Base-by-base conservation (phyloP, 2,329 filamentous ascomycete species). In the Cladorrhinum sp. region DNA sequence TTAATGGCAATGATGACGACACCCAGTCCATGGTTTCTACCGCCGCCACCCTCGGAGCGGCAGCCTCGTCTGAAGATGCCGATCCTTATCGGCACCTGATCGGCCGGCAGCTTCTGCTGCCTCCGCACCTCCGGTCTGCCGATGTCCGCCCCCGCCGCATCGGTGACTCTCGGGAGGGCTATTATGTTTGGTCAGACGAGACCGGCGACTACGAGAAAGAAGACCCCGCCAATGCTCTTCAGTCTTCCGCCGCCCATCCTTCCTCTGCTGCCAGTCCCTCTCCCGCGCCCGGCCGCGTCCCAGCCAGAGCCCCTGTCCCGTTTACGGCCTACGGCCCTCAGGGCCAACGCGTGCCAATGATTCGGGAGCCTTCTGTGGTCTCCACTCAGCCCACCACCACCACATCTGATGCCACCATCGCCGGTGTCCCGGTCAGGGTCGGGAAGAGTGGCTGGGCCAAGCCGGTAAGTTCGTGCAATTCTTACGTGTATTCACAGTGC, bases 261-360 rank as follows among this genome's bases (percentile, higher is more conserved):
- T 53, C 62, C n/a, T 49, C 42, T 7, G n/a, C 42, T 18, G 42
- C 8, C n/a, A 3, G n/a, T 8, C 10, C 16, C 16, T 20, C 12
- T 8, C 42, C 16, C n/a, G 42, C 16, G 14, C 16, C 42, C n/a
- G 42, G 26, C 26, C 26, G 26, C 4, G 4, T 16, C 18, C 42
- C 3, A 16, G 42, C 8, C 30, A 23, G 12, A 10, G 2, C 6
- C 16, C 3, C 23, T 8, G 28, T 62, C 9, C 20, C 58, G 2
- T 69, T 62, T 59, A 69, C 65, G 21, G 67, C 65, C 33, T 70
- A 59, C 52, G 67, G 66, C 14, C 67, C 68, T 2, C 23, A 66
- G 4, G 68, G 69, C 24, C 53, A 69, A 59, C 48, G 21, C 12
- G 51, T 36, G 4, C 54, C 55, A 12, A 59, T 56, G 57, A 20